phyloP scores from a whole-genome alignment of 1,139 yeast species.

The Scheffersomyces titani region DNA sequence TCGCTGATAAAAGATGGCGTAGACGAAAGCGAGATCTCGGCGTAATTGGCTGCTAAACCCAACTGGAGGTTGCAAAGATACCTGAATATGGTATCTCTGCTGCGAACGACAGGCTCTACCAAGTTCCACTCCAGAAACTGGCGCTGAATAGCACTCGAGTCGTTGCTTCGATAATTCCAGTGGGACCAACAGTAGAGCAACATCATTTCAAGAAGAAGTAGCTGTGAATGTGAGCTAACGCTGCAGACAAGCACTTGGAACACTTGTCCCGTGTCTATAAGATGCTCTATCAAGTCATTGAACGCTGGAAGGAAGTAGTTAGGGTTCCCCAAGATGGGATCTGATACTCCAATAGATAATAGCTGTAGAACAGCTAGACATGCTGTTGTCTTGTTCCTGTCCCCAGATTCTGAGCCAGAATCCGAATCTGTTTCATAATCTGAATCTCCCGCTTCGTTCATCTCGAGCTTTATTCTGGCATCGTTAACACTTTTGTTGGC shows the following conservation, averaged over 20 bases:
- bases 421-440: conserved; percentile 17
- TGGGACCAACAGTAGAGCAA: conserved; percentile 40
- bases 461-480: conserved; percentile 1
- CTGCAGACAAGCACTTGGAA: conserved; percentile 18
- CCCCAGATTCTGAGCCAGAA: conserved; percentile 5
- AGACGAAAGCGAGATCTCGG: conserved; percentile 2
- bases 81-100: conserved; percentile 30
- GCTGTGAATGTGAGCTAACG: conserved; percentile 12
- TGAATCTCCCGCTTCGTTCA: neutral
- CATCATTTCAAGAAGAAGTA: conserved; percentile 30
- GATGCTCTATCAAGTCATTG: conserved; percentile 33
- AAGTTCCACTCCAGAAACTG: conserved; percentile 14
- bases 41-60: conserved; percentile 17
- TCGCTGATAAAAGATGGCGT: conserved; percentile 19
- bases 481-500: conserved; percentile 16
- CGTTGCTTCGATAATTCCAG: conserved; percentile 23
- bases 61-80: conserved; percentile 31
- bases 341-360: conserved; percentile 21
- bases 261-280: conserved; percentile 32
- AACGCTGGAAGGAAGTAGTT: conserved; percentile 33
- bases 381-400: neutral
- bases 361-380: conserved; percentile 11
- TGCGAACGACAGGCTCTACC: conserved; percentile 25
- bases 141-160: conserved; percentile 7
- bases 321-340: conserved; percentile 25